A percentile compares a stretch with the other conserved stretches of the same genome.
These are phyloP conservation scores for Sonneratia caseolaris DNA, from an alignment of 345 rosid species.

Conservation along the genomic window DNA sequence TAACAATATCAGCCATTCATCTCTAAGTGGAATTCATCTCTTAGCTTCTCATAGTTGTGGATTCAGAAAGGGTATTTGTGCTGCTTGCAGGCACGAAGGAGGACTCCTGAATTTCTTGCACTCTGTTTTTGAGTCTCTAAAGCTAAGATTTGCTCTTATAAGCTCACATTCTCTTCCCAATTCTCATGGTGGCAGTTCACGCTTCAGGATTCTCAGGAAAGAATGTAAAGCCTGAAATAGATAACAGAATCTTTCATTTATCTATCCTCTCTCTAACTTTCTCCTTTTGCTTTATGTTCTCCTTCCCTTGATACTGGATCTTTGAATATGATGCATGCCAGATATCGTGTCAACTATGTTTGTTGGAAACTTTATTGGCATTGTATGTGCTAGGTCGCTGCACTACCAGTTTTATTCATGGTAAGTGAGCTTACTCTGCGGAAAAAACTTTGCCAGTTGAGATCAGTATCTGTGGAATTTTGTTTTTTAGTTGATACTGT, in stretches of 20 bases:
- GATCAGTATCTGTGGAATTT: not conserved
- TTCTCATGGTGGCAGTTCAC: constrained; percentile 15
- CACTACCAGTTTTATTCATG: constrained; percentile 97
- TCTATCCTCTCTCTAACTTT: not conserved
- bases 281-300: not conserved
- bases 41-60: not conserved
- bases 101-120: constrained; percentile 58
- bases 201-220: constrained; percentile 34
- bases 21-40: not conserved
- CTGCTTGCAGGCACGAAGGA: constrained; percentile 64
- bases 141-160: constrained; percentile 20
- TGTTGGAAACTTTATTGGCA: constrained; percentile 83
- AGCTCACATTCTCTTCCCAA: constrained; percentile 11
- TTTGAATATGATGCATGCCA: constrained; percentile 17
- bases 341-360: constrained; percentile 72
- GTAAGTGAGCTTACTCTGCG: constrained; percentile 23
- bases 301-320: constrained; percentile 5
- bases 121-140: constrained; percentile 30
- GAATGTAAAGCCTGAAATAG: constrained; percentile 42
- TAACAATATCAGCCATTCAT: not conserved
- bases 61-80: not conserved
- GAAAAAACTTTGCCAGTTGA: not conserved
- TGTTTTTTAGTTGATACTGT: not conserved
- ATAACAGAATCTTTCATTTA: not conserved
- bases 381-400: constrained; percentile 81